These are phyloP conservation scores for Phoma sp. DNA, from an alignment of 2,329 filamentous ascomycete species.

Conservation along the genomic window DNA sequence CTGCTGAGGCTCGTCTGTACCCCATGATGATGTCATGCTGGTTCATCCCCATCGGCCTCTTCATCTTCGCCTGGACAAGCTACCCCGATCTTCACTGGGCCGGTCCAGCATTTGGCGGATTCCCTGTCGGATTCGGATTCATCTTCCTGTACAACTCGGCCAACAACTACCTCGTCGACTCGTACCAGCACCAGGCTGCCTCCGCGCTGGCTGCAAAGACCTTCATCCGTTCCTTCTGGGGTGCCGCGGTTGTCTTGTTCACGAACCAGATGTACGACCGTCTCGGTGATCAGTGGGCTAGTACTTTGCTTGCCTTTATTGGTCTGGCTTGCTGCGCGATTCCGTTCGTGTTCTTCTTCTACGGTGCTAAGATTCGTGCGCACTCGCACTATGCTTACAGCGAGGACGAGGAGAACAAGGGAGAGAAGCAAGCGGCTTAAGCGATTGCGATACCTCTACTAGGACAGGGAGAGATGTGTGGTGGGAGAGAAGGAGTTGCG, in stretches of 20 bases:
- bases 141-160: conserved; percentile 81
- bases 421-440: conserved; percentile 32
- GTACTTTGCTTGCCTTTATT: conserved; percentile 74
- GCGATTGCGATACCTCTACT: not conserved
- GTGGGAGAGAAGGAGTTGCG: not conserved
- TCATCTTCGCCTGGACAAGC: conserved; percentile 74
- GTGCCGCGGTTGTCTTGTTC: conserved; percentile 78
- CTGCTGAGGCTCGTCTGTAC: conserved; percentile 78
- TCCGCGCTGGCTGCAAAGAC: conserved; percentile 84
- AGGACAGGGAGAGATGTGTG: not conserved
- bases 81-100: conserved; percentile 72
- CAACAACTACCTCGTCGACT: conserved; percentile 65
- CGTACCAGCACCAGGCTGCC: conserved; percentile 77
- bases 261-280: conserved; percentile 75
- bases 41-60: conserved; percentile 71
- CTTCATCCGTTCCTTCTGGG: conserved; percentile 80
- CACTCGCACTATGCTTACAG: conserved; percentile 76
- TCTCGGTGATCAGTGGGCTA: conserved; percentile 79
- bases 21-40: conserved; percentile 69
- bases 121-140: conserved; percentile 75
- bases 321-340: conserved; percentile 80
- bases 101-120: conserved; percentile 74
- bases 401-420: conserved; percentile 59
- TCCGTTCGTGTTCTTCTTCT: conserved; percentile 82
- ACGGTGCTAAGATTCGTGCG: conserved; percentile 73